Evolutionary conservation across 345 rosid genomes (phyloP).

Genomic region (Sisymbrium altissimum): DNA sequence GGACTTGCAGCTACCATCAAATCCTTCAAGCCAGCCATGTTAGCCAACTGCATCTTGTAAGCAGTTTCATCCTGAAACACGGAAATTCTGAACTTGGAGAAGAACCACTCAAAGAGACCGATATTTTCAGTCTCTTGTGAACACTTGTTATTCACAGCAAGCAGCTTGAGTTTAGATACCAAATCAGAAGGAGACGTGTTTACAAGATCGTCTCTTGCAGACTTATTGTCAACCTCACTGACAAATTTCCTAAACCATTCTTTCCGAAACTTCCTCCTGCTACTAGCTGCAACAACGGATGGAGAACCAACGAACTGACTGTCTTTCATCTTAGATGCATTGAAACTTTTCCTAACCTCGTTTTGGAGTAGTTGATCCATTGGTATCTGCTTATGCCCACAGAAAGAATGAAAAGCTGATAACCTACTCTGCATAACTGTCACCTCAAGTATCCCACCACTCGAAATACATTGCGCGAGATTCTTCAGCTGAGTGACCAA

Average conservation of each 20-base stretch:
- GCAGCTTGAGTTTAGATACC: slow-evolving; percentile 50
- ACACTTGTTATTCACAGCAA: slow-evolving; percentile 52
- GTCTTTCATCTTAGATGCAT: slow-evolving; percentile 33
- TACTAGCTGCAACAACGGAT: slow-evolving; percentile 43
- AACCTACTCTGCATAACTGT: slow-evolving; percentile 42
- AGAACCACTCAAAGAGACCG: slow-evolving; percentile 61
- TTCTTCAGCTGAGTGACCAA: slow-evolving; percentile 54
- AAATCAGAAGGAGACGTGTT: slow-evolving; percentile 49
- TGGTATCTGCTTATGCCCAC: slow-evolving; percentile 56
- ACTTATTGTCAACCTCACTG: slow-evolving; percentile 37
- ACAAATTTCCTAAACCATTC: slow-evolving; percentile 51
- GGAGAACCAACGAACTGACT: slow-evolving; percentile 47
- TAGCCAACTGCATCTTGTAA: slow-evolving; percentile 57
- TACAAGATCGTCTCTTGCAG: slow-evolving; percentile 41
- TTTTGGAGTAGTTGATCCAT: slow-evolving; percentile 39
- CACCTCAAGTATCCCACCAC: slow-evolving; percentile 49
- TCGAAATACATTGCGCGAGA: slow-evolving; percentile 42
- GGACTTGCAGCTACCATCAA: slow-evolving; percentile 1
- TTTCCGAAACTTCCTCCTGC: slow-evolving; percentile 55
- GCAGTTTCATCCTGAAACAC: slow-evolving; percentile 58
- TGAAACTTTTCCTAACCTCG: slow-evolving; percentile 29
- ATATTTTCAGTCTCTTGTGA: slow-evolving; percentile 43
- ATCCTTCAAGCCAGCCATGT: slow-evolving; percentile 43
- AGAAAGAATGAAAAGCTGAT: slow-evolving; percentile 53
- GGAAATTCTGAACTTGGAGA: slow-evolving; percentile 75